phyloP scores from a whole-genome alignment of 1,139 yeast species.

The Barnettozyma hawaiiensis region DNA sequence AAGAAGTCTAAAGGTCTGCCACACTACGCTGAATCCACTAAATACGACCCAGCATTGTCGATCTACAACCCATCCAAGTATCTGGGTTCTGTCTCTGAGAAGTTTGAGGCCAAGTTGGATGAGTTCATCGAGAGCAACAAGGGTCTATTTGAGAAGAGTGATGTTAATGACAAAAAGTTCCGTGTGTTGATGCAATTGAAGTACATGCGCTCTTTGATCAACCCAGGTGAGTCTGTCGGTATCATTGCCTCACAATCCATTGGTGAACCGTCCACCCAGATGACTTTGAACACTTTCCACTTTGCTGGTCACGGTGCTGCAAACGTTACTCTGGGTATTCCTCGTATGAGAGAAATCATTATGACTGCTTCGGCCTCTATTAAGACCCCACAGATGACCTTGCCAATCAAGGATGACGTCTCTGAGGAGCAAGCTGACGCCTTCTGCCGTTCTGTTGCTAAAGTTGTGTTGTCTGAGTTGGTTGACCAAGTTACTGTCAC shows the following conservation, averaged over 20 bases:
- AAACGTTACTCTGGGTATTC: conserved; percentile 98
- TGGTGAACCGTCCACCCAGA: conserved; percentile 99
- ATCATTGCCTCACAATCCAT: conserved; percentile 97
- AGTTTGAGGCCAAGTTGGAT: conserved; percentile 78
- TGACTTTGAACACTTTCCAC: conserved; percentile 99
- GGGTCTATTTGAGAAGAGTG: conserved; percentile 42
- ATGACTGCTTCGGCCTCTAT: conserved; percentile 97
- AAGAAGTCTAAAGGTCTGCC: conserved; percentile 62
- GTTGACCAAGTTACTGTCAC: conserved; percentile 81
- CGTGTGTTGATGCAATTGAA: conserved; percentile 96
- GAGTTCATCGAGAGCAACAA: conserved; percentile 53
- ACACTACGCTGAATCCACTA: conserved; percentile 55
- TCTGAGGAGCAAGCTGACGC: conserved; percentile 83
- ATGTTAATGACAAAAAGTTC: conserved; percentile 78
- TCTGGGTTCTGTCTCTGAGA: conserved; percentile 90
- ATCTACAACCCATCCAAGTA: conserved; percentile 83
- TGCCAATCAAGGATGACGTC: conserved; percentile 77
- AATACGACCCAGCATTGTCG: conserved; percentile 87
- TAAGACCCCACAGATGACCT: conserved; percentile 96
- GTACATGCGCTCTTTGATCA: conserved; percentile 90
- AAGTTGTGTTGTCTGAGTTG: conserved; percentile 80
- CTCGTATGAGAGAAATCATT: conserved; percentile 99
- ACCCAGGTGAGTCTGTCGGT: conserved; percentile 98
- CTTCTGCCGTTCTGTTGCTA: conserved; percentile 87
- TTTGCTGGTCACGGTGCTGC: conserved; percentile 99